phyloP scores from a whole-genome alignment of 805 yeast species.

The Ogataea glucozyma region DNA sequence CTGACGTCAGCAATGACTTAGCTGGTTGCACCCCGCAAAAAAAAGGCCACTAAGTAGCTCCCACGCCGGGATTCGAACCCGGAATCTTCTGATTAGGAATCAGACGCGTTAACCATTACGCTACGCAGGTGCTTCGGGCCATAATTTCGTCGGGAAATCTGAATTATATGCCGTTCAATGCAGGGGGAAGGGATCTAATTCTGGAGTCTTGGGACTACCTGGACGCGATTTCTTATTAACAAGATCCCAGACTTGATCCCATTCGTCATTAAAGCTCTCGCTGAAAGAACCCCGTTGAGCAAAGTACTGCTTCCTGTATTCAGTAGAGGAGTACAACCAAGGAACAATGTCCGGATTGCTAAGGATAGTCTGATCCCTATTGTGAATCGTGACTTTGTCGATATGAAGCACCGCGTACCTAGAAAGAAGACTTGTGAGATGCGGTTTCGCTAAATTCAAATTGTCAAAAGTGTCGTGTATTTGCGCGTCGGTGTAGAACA shows the following conservation, averaged over 20 bases:
- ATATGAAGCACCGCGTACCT: slow-evolving; percentile 22
- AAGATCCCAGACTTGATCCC: slow-evolving; percentile 2
- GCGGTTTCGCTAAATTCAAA: neutral
- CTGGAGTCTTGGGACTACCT: slow-evolving; percentile 4
- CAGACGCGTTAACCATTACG: slow-evolving; percentile 63
- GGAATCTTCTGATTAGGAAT: slow-evolving; percentile 60
- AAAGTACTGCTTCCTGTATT: neutral
- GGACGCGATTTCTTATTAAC: neutral
- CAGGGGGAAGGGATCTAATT: slow-evolving; percentile 6
- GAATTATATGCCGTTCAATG: neutral
- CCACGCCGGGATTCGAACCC: slow-evolving; percentile 54
- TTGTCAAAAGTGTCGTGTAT: slow-evolving; percentile 11
- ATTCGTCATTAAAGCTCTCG: too few species aligned
- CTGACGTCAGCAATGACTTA: neutral
- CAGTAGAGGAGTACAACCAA: slow-evolving; percentile 16
- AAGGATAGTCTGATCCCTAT: slow-evolving; percentile 24
- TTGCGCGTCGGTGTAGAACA: slow-evolving; percentile 18
- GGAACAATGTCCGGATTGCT: slow-evolving; percentile 17
- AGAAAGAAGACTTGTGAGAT: slow-evolving; percentile 4
- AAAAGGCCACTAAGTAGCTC: slow-evolving; percentile 18
- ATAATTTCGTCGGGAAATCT: slow-evolving; percentile 6
- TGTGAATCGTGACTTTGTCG: slow-evolving; percentile 17
- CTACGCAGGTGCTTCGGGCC: slow-evolving; percentile 43
- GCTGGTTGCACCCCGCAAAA: neutral
- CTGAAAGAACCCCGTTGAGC: neutral